Conservation (phyloP, 139 green algal genomes). For the Raphidocelis subcapitata region DNA sequence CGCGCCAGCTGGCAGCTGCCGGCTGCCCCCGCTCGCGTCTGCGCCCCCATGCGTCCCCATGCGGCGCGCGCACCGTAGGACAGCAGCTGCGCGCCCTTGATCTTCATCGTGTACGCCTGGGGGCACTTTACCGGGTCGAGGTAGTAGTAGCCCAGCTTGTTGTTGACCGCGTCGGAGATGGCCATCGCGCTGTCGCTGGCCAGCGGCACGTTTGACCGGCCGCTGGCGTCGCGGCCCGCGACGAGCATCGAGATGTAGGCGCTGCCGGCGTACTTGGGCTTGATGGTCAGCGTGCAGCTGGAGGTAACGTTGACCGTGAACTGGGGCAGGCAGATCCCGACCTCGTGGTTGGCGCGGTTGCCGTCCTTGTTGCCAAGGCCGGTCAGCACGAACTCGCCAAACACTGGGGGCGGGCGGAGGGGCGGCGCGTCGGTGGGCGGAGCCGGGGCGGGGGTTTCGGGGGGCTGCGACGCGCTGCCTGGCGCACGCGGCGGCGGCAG, state of each 20-base stretch:
- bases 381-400: slow-evolving; percentile 29
- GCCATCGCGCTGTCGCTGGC: slow-evolving; percentile 15
- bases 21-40: too few relatives aligned
- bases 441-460: too few relatives aligned
- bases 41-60: too few relatives aligned
- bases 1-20: too few relatives aligned
- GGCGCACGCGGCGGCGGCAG: too few relatives aligned
- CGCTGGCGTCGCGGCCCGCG: slow-evolving; percentile 1
- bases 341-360: slow-evolving; percentile 30
- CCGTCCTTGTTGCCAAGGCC: slow-evolving; percentile 26
- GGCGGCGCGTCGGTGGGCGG: too few relatives aligned
- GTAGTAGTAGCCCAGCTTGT: slow-evolving; percentile 29
- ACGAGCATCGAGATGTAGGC: slow-evolving; percentile 16
- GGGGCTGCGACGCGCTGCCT: too few relatives aligned
- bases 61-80: slow-evolving; percentile 6
- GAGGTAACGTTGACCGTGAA: slow-evolving; percentile 23
- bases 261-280: slow-evolving; percentile 2
- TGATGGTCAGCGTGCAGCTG: slow-evolving; percentile 19
- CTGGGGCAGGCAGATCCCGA: slow-evolving; percentile 30
- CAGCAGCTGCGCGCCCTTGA: slow-evolving; percentile 22
- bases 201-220: slow-evolving; percentile 14
- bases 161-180: slow-evolving; percentile 17
- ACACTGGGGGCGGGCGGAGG: slow-evolving; percentile 8
- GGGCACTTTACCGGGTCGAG: slow-evolving; percentile 20
- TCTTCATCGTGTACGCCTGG: neutral